Evolutionary conservation across 2,329 filamentous ascomycete genomes (phyloP), one percentile per base, ranked within the genome.

Genomic region (Aaosphaeria pasadenensis): DNA sequence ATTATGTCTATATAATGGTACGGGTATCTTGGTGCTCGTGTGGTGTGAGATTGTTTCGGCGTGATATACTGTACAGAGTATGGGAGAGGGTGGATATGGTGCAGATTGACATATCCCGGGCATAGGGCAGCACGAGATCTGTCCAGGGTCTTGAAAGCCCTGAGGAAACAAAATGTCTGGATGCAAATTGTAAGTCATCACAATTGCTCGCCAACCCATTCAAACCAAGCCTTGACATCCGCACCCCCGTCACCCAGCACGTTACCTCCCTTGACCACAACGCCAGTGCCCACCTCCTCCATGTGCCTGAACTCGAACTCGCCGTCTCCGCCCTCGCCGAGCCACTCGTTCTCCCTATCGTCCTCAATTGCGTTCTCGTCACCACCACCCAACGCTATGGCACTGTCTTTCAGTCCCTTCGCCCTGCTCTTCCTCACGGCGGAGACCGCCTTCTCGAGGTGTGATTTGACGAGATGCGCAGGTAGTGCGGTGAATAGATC

Each of bases 401-500:
- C 88, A 11, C 88, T 90, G 71, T 94, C 89, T 63, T 95, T 70
- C 49, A 99, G 71, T 0, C 90, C 91, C 72, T 88, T 92, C 59
- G 86, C 64, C 66, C 84, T 85, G 38, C 88, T 88, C 48, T 79
- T 77, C 42, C 92, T 82, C 45, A 97, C 87, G 43, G 87, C 83
- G 29, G 85, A 83, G 51, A 97, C 83, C 69, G 96, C 92, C 9
- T 79, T 77, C 73, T 97, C 91, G 11, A 99, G 76, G 54, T 81
- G 83, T 45, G 79, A 78, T 69, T 83, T 86, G 50, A 96, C 88
- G 31, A 95, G 77, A 5, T 81, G 79, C 0, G 88, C 82, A 0
- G 94, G 94, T 44, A 96, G 74, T 6, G 92, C 90, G 0, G 94
- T 96, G 68, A 99, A 99, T 1, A 99, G 78, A 69, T 99, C 94